phyloP scores from a whole-genome alignment of 495 filamentous ascomycete genomes.

The Clohesyomyces aquaticus region DNA sequence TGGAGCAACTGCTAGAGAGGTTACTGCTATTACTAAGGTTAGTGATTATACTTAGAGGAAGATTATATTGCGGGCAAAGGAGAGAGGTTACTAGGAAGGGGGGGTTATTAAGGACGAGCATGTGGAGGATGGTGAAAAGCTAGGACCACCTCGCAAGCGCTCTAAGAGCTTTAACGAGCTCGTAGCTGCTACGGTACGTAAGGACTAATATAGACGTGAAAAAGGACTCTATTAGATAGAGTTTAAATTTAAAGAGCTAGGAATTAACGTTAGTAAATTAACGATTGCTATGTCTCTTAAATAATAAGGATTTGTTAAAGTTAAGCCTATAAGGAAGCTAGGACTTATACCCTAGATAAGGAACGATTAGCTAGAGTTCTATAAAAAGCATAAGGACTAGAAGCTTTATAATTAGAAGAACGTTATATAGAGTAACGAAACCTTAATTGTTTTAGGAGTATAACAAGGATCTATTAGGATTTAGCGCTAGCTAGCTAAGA shows the following conservation, averaged over 20 bases:
- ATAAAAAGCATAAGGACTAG: background rate
- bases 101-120: background rate
- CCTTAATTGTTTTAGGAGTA: slow-evolving; percentile 1
- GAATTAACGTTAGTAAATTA: background rate
- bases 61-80: slow-evolving; percentile 1
- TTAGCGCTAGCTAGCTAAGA: background rate
- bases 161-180: background rate
- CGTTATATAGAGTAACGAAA: slow-evolving; percentile 11
- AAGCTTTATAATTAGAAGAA: slow-evolving; percentile 14
- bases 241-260: background rate
- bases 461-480: background rate
- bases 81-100: background rate
- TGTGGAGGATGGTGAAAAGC: background rate
- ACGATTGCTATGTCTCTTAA: background rate
- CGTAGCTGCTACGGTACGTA: background rate
- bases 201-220: background rate
- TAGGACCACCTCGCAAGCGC: background rate
- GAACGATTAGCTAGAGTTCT: slow-evolving; percentile 5
- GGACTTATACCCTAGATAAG: slow-evolving; percentile 2
- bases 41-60: background rate
- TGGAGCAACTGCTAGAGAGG: background rate
- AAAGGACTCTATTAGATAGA: background rate
- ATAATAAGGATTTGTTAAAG: background rate
- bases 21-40: background rate
- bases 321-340: slow-evolving; percentile 10